A percentile compares a stretch with the other conserved stretches of the same genome.
Evolutionary conservation across 305 asterid species (phyloP).

Genomic region (Fraxinus floribunda): DNA sequence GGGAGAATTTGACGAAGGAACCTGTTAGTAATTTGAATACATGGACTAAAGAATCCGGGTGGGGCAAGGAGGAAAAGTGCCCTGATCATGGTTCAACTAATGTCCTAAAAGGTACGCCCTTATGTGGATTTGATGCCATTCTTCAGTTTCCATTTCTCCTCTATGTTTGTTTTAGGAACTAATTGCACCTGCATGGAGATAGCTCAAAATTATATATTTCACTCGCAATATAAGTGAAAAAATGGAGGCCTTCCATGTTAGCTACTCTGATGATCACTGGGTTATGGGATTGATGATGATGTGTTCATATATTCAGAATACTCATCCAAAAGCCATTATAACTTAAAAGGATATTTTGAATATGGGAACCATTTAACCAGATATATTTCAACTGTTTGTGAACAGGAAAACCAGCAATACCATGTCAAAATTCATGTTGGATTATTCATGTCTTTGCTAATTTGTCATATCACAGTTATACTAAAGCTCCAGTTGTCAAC

Average conservation of each 20-base stretch:
- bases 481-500: neutral
- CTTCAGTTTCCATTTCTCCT: neutral
- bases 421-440: neutral
- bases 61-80: slow-evolving; percentile 91
- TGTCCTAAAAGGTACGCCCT: slow-evolving; percentile 45
- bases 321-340: neutral
- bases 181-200: neutral
- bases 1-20: slow-evolving; percentile 73
- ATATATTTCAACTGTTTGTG: neutral
- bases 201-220: neutral
- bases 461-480: neutral
- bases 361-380: neutral
- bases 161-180: neutral
- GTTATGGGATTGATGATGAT: neutral
- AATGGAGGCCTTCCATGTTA: neutral
- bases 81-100: slow-evolving; percentile 57
- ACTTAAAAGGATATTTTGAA: neutral
- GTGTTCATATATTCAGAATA: neutral
- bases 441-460: neutral
- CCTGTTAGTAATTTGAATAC: slow-evolving; percentile 66
- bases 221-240: neutral
- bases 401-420: neutral
- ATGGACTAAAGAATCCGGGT: slow-evolving; percentile 72
- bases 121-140: neutral
- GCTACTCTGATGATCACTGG: neutral